phyloP scores from a whole-genome alignment of 805 yeast genomes.

The Isabelozyma pseudorhagii region DNA sequence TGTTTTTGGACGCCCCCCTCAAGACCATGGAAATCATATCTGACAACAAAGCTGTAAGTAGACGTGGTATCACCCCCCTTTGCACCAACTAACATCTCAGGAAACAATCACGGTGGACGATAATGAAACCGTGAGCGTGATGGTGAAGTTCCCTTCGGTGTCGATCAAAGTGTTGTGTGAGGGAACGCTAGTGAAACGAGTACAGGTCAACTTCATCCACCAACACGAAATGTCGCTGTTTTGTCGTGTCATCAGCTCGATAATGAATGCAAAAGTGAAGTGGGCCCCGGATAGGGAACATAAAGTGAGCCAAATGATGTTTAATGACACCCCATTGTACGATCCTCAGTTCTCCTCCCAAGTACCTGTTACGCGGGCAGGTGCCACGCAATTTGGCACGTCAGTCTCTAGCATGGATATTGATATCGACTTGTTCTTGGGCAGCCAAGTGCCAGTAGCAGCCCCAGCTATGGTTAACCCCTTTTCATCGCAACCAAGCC shows the following conservation, averaged over 20 bases:
- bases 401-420: too few relatives aligned
- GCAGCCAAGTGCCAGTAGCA: too few relatives aligned
- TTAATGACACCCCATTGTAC: too few relatives aligned
- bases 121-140: conserved; percentile 9
- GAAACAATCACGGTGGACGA: conserved; percentile 7
- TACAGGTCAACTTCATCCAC: conserved; percentile 21
- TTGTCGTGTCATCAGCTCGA: neutral
- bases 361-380: too few relatives aligned
- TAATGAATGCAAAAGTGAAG: neutral
- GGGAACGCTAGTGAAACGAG: conserved; percentile 19
- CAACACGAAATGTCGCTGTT: neutral
- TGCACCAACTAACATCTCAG: conserved; percentile 7
- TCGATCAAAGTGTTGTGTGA: conserved; percentile 21
- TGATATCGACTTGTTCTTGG: too few relatives aligned
- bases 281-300: neutral
- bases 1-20: neutral
- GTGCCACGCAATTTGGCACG: too few relatives aligned
- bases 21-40: neutral
- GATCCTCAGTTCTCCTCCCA: too few relatives aligned
- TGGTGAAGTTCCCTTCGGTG: conserved; percentile 22
- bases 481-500: too few relatives aligned
- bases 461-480: too few relatives aligned
- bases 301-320: too few relatives aligned
- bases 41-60: neutral
- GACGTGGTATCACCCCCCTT: neutral